phyloP scores from a whole-genome alignment of 148 eudicot species.

The Rhododendron henanense region DNA sequence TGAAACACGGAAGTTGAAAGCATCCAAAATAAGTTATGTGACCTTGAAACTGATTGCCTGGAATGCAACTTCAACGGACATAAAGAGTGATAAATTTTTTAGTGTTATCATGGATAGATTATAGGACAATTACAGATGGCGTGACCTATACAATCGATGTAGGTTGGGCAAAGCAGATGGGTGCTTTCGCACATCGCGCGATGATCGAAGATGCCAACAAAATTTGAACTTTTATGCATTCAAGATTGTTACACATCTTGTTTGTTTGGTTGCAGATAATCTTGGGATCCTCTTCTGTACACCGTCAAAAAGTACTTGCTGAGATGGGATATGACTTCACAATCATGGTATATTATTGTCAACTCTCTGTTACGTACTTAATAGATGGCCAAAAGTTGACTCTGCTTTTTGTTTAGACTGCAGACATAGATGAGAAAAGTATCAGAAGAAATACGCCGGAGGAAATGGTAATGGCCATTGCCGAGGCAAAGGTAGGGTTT shows the following conservation, averaged over 20 bases:
- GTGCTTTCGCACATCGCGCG: background rate
- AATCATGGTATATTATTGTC: constrained; percentile 45
- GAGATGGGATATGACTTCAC: constrained; percentile 89
- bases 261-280: constrained; percentile 46
- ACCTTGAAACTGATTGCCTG: background rate
- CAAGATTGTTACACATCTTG: background rate
- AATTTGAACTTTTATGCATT: background rate
- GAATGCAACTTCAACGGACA: background rate
- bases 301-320: constrained; percentile 63
- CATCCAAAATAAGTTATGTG: background rate
- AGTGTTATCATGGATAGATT: background rate
- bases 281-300: constrained; percentile 76
- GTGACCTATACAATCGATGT: background rate
- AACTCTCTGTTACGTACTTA: background rate
- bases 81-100: background rate
- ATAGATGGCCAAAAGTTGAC: constrained; percentile 3
- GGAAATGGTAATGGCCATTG: constrained; percentile 91
- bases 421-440: constrained; percentile 57
- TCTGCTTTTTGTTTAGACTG: constrained; percentile 44
- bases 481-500: constrained; percentile 78
- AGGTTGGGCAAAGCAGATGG: background rate
- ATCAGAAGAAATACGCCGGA: constrained; percentile 79
- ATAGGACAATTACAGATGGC: background rate
- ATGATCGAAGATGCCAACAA: background rate
- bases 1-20: background rate